Percentiles rank a stretch among this genome's conserved stretches.
Evolutionary conservation across 805 yeast genomes (phyloP).

Genomic region (Suhomyces emberorum): DNA sequence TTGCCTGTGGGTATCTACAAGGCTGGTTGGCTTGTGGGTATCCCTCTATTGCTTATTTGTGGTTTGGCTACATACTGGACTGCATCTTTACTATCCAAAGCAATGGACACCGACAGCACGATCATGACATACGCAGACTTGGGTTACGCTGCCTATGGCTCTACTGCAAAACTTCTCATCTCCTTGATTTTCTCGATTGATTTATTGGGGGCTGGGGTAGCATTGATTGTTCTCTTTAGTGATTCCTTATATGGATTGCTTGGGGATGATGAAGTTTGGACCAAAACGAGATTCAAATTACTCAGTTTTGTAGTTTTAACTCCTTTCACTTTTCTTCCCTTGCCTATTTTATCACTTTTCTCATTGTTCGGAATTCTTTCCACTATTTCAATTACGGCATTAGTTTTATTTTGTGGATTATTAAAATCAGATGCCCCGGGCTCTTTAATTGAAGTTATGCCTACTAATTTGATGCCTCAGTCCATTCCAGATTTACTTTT

Average conservation of each 20-base stretch:
- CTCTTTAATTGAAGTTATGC: slow-evolving; percentile 48
- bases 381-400: slow-evolving; percentile 47
- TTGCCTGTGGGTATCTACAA: slow-evolving; percentile 66
- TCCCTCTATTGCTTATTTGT: slow-evolving; percentile 37
- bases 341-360: slow-evolving; percentile 51
- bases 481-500: slow-evolving; percentile 37
- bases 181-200: slow-evolving; percentile 58
- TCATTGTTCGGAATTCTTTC: slow-evolving; percentile 56
- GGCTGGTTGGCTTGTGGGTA: slow-evolving; percentile 64
- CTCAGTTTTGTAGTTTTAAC: slow-evolving; percentile 68
- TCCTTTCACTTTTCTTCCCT: slow-evolving; percentile 68
- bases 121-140: slow-evolving; percentile 31
- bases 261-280: slow-evolving; percentile 37
- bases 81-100: slow-evolving; percentile 42
- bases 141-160: slow-evolving; percentile 27
- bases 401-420: slow-evolving; percentile 48
- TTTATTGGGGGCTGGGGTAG: slow-evolving; percentile 56
- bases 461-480: slow-evolving; percentile 33
- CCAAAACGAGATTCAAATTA: slow-evolving; percentile 53
- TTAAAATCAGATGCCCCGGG: slow-evolving; percentile 46
- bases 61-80: slow-evolving; percentile 52
- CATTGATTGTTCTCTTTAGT: slow-evolving; percentile 56
- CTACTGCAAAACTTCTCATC: slow-evolving; percentile 67
- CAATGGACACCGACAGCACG: slow-evolving; percentile 27
- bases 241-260: slow-evolving; percentile 53